Conservation (phyloP, 2,329 filamentous ascomycete species). For the Orbilia blumenaviensis region DNA sequence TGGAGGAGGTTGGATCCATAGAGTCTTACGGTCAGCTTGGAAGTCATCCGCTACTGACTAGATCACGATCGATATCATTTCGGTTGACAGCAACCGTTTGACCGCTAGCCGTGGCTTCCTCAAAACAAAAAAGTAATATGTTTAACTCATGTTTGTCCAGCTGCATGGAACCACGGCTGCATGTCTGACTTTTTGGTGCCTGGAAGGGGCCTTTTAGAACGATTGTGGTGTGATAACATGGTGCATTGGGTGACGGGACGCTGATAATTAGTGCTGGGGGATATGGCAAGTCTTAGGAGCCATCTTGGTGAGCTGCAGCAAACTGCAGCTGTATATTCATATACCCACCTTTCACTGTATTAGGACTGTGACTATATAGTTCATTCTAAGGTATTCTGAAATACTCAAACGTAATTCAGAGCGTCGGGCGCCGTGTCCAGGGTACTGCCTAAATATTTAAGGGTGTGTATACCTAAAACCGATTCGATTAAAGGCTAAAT, state of each 20-base stretch:
- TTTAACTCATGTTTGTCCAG: not conserved
- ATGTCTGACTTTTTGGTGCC: not conserved
- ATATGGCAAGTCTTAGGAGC: constrained; percentile 11
- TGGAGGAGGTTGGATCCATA: too few relatives aligned
- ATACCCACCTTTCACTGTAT: not conserved
- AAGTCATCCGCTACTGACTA: not conserved
- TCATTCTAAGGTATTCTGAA: too few relatives aligned
- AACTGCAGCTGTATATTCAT: not conserved
- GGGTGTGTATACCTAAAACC: too few relatives aligned
- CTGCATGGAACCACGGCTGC: not conserved
- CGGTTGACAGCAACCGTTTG: not conserved
- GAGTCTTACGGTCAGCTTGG: too few relatives aligned
- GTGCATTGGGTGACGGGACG: not conserved
- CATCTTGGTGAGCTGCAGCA: not conserved
- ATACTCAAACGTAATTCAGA: too few relatives aligned
- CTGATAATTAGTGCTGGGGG: too few relatives aligned
- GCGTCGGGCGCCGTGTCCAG: too few relatives aligned
- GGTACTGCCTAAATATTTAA: too few relatives aligned
- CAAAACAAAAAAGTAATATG: not conserved
- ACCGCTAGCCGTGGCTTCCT: not conserved
- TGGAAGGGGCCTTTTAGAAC: not conserved
- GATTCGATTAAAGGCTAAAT: too few relatives aligned
- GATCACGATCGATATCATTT: too few relatives aligned
- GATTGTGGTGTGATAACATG: constrained; percentile 14
- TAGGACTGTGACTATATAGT: too few relatives aligned